Conservation (phyloP, 1,139 yeast species). For the Blastobotrys proliferans region DNA sequence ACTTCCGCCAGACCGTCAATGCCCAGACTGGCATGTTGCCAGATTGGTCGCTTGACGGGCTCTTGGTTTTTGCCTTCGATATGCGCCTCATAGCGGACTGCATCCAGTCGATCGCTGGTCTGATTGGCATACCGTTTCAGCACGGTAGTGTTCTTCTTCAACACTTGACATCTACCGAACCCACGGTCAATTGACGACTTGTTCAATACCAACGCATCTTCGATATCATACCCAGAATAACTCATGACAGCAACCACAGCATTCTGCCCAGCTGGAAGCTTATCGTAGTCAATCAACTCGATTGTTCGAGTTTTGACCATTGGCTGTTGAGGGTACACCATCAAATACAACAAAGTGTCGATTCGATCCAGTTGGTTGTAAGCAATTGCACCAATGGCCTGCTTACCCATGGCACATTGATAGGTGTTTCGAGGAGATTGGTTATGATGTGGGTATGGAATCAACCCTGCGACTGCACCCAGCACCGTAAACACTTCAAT, state of each 20-base stretch:
- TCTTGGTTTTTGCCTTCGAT: slow-evolving; percentile 36
- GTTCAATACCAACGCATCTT: slow-evolving; percentile 94
- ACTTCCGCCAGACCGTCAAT: slow-evolving; percentile 97
- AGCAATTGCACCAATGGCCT: slow-evolving; percentile 98
- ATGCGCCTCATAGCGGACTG: slow-evolving; percentile 69
- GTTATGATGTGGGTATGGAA: slow-evolving; percentile 99
- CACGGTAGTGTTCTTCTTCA: slow-evolving; percentile 84
- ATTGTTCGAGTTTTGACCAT: slow-evolving; percentile 98
- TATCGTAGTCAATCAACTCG: slow-evolving; percentile 91
- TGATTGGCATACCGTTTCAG: slow-evolving; percentile 91
- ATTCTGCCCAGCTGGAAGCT: slow-evolving; percentile 97
- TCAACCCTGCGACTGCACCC: slow-evolving; percentile 98
- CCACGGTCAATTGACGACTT: slow-evolving; percentile 95
- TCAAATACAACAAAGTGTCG: slow-evolving; percentile 85
- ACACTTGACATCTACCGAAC: slow-evolving; percentile 97
- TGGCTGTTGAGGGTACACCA: slow-evolving; percentile 99
- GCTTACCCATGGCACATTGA: slow-evolving; percentile 99
- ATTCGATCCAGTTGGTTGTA: slow-evolving; percentile 94
- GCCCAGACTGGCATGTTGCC: slow-evolving; percentile 82
- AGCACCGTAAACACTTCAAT: slow-evolving; percentile 94
- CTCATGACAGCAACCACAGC: slow-evolving; percentile 99
- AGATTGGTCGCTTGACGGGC: slow-evolving; percentile 63
- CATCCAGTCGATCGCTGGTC: slow-evolving; percentile 84
- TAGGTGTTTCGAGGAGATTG: slow-evolving; percentile 99
- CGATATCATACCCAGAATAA: slow-evolving; percentile 98